Evolutionary conservation across 2,329 filamentous ascomycete species (phyloP).

Genomic region (Fusarium devonianum): DNA sequence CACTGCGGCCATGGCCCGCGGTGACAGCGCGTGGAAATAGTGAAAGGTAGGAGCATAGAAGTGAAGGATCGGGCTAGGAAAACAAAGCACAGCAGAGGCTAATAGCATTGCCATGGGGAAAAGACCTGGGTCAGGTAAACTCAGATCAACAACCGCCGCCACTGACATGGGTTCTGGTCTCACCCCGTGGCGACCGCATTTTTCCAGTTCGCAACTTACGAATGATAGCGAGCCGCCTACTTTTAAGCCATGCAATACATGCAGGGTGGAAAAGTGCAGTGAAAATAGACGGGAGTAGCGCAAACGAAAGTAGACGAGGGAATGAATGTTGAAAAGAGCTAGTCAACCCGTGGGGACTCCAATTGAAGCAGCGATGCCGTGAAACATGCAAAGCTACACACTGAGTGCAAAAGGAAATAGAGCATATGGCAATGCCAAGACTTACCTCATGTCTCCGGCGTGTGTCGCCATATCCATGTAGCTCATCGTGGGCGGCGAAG

Average conservation of each 20-base stretch:
- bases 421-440: constrained; percentile 38
- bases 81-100: constrained; percentile 6
- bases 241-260: constrained; percentile 1
- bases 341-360: neutral
- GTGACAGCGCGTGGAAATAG: neutral
- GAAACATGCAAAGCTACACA: constrained; percentile 1
- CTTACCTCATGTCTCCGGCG: constrained; percentile 63
- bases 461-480: constrained; percentile 61
- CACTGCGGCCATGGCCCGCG: constrained; percentile 22
- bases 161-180: constrained; percentile 22
- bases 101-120: constrained; percentile 1
- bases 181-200: constrained; percentile 11
- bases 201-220: constrained; percentile 29
- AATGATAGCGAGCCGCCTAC: constrained; percentile 24
- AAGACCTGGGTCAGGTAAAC: constrained; percentile 8
- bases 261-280: constrained; percentile 7
- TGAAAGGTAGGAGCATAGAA: constrained; percentile 1
- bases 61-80: constrained; percentile 1
- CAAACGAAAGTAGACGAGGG: neutral
- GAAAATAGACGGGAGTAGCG: too few species aligned
- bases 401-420: neutral
- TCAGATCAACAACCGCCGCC: constrained; percentile 15
- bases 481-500: constrained; percentile 61
- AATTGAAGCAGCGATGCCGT: neutral
- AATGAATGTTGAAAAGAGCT: too few species aligned